Base-by-base conservation (phyloP, 257 asterid genomes). In the Striga asiatica region DNA sequence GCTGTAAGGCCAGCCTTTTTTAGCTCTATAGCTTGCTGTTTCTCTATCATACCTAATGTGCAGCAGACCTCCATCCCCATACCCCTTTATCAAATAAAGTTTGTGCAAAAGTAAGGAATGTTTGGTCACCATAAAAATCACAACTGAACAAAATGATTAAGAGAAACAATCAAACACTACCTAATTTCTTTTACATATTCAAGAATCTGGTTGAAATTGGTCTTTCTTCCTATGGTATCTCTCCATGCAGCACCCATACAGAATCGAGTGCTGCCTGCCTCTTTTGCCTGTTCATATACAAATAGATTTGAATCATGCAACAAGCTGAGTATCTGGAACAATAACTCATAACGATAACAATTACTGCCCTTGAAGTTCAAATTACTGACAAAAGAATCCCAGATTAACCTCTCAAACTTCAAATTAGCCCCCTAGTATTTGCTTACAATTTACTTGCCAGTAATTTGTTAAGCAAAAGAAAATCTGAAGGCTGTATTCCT, bases 191-290 rank as follows among this genome's bases (percentile, higher is more conserved):
- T 80, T 49, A 91, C 98, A 61, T 92, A 88, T 14, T 84, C 93
- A 39, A 88, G 83, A 66, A 92, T 82, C 68, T 84, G 87, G 41
- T 57, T 92, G 86, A 92, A 88, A 79, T 92, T 88, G 58, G 95
- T 92, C 68, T 92, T 92, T 72, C 98, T 82, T 64, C 98, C 98
- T 38, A 84, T 61, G 8, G 98, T 92, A 61, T 92, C 97, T 61
- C 98, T 83, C 98, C 98, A 88, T 32, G 98, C 98, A 46, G 98
- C 98, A 74, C 98, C 98, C 97, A 92, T 92, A 76, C 98, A 92
- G 61, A 92, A 92, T 41, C 98, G 85, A 38, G 98, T 87, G 69
- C 98, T 92, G 22, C 98, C 98, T 56, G 94, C 97, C 69, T 88
- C 95, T 81, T 92, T 92, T 51, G 98, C 98, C 98, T 91, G 84